phyloP scores from a whole-genome alignment of 805 yeast species.

The Ogataea paraovalis region DNA sequence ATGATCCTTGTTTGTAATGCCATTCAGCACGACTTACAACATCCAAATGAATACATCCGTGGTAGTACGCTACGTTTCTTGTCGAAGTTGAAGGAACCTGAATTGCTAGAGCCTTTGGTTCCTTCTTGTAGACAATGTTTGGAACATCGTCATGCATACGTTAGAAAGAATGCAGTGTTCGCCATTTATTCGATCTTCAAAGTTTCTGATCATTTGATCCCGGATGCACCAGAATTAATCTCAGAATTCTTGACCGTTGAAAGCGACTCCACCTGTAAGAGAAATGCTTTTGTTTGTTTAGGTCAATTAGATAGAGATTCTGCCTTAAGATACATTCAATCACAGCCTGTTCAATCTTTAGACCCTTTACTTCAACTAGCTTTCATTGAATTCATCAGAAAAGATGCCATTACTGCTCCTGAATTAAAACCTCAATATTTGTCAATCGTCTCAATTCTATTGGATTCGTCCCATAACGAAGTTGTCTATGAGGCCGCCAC shows the following conservation, averaged over 20 bases:
- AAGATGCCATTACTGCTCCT: constrained; percentile 64
- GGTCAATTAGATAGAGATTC: constrained; percentile 79
- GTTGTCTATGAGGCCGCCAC: constrained; percentile 92
- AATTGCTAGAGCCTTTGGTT: constrained; percentile 89
- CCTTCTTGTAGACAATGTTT: constrained; percentile 88
- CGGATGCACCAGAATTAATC: constrained; percentile 91
- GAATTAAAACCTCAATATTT: constrained; percentile 69
- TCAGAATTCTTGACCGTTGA: constrained; percentile 71
- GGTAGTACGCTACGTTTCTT: constrained; percentile 93
- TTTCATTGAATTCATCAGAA: constrained; percentile 85
- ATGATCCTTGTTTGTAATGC: constrained; percentile 99
- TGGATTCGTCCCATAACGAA: constrained; percentile 64
- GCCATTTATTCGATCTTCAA: constrained; percentile 80
- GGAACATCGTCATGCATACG: constrained; percentile 96
- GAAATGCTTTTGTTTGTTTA: constrained; percentile 91
- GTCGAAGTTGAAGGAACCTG: constrained; percentile 87
- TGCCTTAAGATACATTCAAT: constrained; percentile 78
- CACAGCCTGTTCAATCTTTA: constrained; percentile 56
- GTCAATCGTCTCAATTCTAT: constrained; percentile 63
- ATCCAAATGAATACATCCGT: constrained; percentile 94
- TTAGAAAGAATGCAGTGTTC: constrained; percentile 93
- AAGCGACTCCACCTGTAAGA: constrained; percentile 87
- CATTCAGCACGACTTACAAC: constrained; percentile 94
- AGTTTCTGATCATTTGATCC: constrained; percentile 81
- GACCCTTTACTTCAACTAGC: constrained; percentile 87